Evolutionary conservation across 2,329 filamentous ascomycete species (phyloP).

Genomic region (Paracoccidioides lutzii): DNA sequence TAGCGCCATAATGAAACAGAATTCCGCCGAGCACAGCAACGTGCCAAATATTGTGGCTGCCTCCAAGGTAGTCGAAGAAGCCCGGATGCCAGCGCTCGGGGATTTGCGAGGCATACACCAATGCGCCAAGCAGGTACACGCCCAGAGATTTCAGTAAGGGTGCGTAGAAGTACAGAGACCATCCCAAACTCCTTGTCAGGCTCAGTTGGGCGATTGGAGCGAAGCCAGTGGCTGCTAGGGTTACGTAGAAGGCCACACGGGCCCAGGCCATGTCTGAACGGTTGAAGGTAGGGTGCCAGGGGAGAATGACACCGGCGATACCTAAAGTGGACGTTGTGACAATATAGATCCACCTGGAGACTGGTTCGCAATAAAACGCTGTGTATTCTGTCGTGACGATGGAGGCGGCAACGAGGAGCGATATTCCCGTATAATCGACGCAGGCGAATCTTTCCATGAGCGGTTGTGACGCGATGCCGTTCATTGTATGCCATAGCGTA

Average conservation of each 20-base stretch:
- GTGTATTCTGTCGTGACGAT: constrained; percentile 99
- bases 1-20: constrained; percentile 89
- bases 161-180: constrained; percentile 81
- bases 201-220: constrained; percentile 76
- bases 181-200: constrained; percentile 60
- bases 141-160: constrained; percentile 71
- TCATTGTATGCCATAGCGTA: constrained; percentile 98
- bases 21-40: constrained; percentile 88
- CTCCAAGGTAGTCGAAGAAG: constrained; percentile 87
- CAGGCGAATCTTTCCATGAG: constrained; percentile 92
- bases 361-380: constrained; percentile 92
- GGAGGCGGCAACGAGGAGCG: constrained; percentile 76
- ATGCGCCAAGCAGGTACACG: constrained; percentile 75
- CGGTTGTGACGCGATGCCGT: constrained; percentile 78
- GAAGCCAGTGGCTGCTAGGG: constrained; percentile 76
- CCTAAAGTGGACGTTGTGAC: constrained; percentile 66
- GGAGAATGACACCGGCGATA: constrained; percentile 74
- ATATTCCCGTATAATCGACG: constrained; percentile 97
- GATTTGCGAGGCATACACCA: constrained; percentile 80
- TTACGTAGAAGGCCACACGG: constrained; percentile 81
- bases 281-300: constrained; percentile 95
- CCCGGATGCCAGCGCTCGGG: constrained; percentile 90
- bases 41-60: constrained; percentile 97
- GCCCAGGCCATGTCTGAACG: constrained; percentile 83
- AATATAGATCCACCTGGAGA: constrained; percentile 80